A percentile compares a stretch with the other conserved stretches of the same genome.
Evolutionary conservation across 352 stramenopile genomes (phyloP).

Genomic region (Pseudoperonospora humuli): DNA sequence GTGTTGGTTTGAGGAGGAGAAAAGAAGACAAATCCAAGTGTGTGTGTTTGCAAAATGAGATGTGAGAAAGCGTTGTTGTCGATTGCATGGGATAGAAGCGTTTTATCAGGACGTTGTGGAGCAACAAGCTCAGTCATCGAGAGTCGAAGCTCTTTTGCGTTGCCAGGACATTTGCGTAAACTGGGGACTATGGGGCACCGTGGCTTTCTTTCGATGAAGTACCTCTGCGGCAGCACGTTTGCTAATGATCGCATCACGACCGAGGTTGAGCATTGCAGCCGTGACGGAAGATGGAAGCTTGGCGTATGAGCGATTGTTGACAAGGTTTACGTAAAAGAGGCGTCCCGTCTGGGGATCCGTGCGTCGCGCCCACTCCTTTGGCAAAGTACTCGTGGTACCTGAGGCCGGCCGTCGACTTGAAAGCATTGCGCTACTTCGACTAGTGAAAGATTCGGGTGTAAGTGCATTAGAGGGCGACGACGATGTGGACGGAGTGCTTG

Average conservation of each 20-base stretch:
- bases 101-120: conserved; percentile 7
- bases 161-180: conserved; percentile 85
- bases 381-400: conserved; percentile 29
- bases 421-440: conserved; percentile 14
- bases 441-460: conserved; percentile 17
- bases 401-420: conserved; percentile 24
- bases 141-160: conserved; percentile 36
- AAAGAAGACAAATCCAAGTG: conserved; percentile 15
- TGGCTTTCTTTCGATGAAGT: conserved; percentile 37
- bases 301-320: conserved; percentile 78
- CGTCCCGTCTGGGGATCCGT: conserved; percentile 73
- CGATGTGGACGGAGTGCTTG: no score
- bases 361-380: conserved; percentile 71
- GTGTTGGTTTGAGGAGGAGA: conserved; percentile 11
- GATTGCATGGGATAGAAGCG: conserved; percentile 1
- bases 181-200: conserved; percentile 58
- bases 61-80: conserved; percentile 8
- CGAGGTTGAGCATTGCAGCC: conserved; percentile 54
- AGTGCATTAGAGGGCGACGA: no score
- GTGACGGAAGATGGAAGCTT: conserved; percentile 69
- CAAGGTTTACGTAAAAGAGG: conserved; percentile 76
- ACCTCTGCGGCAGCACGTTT: conserved; percentile 20
- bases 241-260: conserved; percentile 22
- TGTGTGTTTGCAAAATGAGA: conserved; percentile 6
- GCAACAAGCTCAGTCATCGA: conserved; percentile 23